Conservation (phyloP, 331 rosid genomes). For the Stylosanthes scabra region DNA sequence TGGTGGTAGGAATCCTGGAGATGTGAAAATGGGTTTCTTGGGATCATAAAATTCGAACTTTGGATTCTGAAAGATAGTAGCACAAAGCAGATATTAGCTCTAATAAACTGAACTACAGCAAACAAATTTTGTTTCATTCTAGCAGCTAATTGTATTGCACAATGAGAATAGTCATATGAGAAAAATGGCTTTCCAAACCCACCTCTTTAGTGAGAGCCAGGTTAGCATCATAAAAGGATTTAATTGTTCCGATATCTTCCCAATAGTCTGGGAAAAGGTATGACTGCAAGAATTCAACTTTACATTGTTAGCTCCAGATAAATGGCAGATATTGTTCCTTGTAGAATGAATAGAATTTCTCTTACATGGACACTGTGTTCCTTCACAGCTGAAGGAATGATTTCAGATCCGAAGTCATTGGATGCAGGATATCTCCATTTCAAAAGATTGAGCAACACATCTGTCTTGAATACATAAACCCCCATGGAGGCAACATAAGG, state of each 20-base stretch:
- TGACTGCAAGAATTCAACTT: slow-evolving; percentile 55
- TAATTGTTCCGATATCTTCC: slow-evolving; percentile 97
- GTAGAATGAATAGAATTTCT: slow-evolving; percentile 29
- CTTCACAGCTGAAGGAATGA: slow-evolving; percentile 83
- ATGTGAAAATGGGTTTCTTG: slow-evolving; percentile 94
- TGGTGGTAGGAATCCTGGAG: slow-evolving; percentile 98
- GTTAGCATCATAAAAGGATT: slow-evolving; percentile 87
- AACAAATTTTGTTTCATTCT: background rate
- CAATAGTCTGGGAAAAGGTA: slow-evolving; percentile 89
- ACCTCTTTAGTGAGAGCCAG: slow-evolving; percentile 96
- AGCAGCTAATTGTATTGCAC: background rate
- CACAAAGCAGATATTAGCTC: slow-evolving; percentile 30
- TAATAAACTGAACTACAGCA: slow-evolving; percentile 27
- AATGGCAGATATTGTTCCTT: background rate
- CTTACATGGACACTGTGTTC: slow-evolving; percentile 91
- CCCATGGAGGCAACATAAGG: slow-evolving; percentile 98
- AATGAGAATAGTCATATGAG: background rate
- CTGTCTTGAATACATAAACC: slow-evolving; percentile 86
- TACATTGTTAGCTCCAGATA: slow-evolving; percentile 2
- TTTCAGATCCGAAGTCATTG: slow-evolving; percentile 95
- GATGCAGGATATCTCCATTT: slow-evolving; percentile 73
- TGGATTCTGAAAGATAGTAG: slow-evolving; percentile 65
- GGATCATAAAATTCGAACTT: slow-evolving; percentile 87
- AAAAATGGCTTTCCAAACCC: slow-evolving; percentile 26
- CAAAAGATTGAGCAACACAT: slow-evolving; percentile 78